Evolutionary conservation across 1,139 yeast species (phyloP), one percentile per base, ranked within the genome.

Genomic region (Meyerozyma smithsonii): DNA sequence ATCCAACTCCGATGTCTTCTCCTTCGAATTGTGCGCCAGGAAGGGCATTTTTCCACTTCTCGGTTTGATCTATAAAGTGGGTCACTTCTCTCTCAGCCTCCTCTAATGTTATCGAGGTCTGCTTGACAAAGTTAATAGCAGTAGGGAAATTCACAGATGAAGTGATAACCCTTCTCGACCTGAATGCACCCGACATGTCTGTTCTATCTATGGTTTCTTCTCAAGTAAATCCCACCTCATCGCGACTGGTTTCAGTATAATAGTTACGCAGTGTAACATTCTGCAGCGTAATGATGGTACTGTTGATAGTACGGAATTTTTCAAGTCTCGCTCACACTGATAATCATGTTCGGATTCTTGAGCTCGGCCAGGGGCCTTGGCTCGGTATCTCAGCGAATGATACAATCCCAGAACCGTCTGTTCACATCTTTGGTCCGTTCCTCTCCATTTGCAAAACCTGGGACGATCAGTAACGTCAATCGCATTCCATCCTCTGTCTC

Each of bases 141-240:
- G 74, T 68, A 10, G 82, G 76, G 1, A 76, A 62, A 44, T 77
- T 77, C 24, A 81, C 64, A 30, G 81, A 59, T 36, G 71, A 59
- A 46, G 69, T 61, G 45, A 62, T 52, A 39, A 58, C 61, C 59
- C 75, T 69, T 66, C 75, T 30, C n/a, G 34, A 26, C 30, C 17
- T 30, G 21, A 16, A 18, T 8, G 21, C 34, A 17, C 21, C 34
- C 2, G 34, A 30, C 34, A 30, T 30, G n/a, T n/a, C n/a, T n/a
- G n/a, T n/a, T n/a, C n/a, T n/a, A n/a, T n/a, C n/a, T n/a, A n/a
- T n/a, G n/a, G n/a, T n/a, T n/a, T n/a, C n/a, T n/a, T n/a, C n/a
- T n/a, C n/a, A n/a, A n/a, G n/a, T n/a, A n/a, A n/a, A n/a, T n/a
- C 18, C 12, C 34, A 30, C 11, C 34, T 30, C 34, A 30, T 30